These are phyloP conservation scores for Ascodesmis nigricans DNA, from an alignment of 495 filamentous ascomycete genomes.

Conservation along the genomic window DNA sequence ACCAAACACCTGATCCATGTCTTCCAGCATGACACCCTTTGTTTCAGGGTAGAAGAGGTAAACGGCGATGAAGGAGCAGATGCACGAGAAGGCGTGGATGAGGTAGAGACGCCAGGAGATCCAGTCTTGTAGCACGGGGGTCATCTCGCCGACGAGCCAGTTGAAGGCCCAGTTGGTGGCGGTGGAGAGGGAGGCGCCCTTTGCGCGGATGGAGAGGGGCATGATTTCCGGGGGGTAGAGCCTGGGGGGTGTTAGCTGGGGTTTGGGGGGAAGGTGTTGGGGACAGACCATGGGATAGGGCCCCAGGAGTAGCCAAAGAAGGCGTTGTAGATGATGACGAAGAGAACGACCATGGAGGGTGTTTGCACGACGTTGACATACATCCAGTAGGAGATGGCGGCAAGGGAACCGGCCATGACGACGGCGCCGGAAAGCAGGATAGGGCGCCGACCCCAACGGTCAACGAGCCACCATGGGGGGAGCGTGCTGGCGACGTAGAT, in stretches of 20 bases:
- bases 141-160: constrained; percentile 88
- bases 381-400: constrained; percentile 84
- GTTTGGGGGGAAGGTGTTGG: background rate
- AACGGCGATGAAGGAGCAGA: constrained; percentile 84
- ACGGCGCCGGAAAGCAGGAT: constrained; percentile 83
- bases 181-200: constrained; percentile 90
- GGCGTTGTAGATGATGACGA: constrained; percentile 97
- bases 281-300: constrained; percentile 62
- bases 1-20: constrained; percentile 39
- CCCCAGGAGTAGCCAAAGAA: constrained; percentile 98
- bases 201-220: constrained; percentile 87
- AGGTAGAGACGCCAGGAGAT: constrained; percentile 89
- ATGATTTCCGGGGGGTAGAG: constrained; percentile 95
- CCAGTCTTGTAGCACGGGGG: constrained; percentile 69
- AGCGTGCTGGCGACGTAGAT: constrained; percentile 78
- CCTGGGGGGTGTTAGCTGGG: no score
- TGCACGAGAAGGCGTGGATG: constrained; percentile 92
- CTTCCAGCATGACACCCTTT: constrained; percentile 78
- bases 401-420: constrained; percentile 78
- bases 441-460: constrained; percentile 70
- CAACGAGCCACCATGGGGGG: constrained; percentile 93
- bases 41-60: constrained; percentile 97
- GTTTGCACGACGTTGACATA: constrained; percentile 61
- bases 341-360: constrained; percentile 64
- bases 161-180: constrained; percentile 98